Conservation (phyloP, 1,284 basidiomycete species). For the Fomitopsis schrenkii region DNA sequence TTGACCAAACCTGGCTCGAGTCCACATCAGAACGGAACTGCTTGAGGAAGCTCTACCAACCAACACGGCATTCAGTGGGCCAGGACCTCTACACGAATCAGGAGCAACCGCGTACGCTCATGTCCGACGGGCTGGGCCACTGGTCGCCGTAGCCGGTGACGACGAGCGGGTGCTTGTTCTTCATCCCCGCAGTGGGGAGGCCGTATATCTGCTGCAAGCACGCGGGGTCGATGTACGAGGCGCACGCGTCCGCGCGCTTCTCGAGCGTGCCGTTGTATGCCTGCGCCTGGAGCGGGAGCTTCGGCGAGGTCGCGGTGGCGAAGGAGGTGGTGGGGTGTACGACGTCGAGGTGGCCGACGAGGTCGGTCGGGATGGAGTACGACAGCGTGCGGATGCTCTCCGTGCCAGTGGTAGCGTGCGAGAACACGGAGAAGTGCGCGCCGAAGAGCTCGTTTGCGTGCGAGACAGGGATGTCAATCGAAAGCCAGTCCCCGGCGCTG, state of each 20-base stretch:
- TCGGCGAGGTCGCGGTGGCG: background rate
- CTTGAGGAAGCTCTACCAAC: constrained; percentile 42
- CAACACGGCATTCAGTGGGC: background rate
- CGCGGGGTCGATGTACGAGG: constrained; percentile 41
- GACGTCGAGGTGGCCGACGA: constrained; percentile 35
- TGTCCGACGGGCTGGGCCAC: constrained; percentile 48
- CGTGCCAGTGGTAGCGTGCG: constrained; percentile 31
- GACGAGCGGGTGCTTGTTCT: constrained; percentile 45
- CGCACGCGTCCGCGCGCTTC: constrained; percentile 2
- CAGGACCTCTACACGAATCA: constrained; percentile 17
- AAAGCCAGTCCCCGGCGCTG: constrained; percentile 20
- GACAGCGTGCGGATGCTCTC: constrained; percentile 33
- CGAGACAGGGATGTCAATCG: constrained; percentile 19
- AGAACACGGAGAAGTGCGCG: constrained; percentile 35
- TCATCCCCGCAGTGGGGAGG: constrained; percentile 38
- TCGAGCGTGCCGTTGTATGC: constrained; percentile 42
- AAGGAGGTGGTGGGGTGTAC: constrained; percentile 37
- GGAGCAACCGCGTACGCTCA: constrained; percentile 29
- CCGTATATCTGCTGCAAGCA: constrained; percentile 55
- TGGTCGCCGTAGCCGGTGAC: constrained; percentile 54
- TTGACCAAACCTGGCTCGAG: constrained; percentile 45
- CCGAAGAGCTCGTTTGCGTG: constrained; percentile 34
- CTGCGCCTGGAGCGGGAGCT: background rate
- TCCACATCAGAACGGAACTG: constrained; percentile 45
- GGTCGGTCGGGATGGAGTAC: constrained; percentile 37